Base-by-base conservation (phyloP, 148 eudicot species). In the Chenopodium berlandieri region DNA sequence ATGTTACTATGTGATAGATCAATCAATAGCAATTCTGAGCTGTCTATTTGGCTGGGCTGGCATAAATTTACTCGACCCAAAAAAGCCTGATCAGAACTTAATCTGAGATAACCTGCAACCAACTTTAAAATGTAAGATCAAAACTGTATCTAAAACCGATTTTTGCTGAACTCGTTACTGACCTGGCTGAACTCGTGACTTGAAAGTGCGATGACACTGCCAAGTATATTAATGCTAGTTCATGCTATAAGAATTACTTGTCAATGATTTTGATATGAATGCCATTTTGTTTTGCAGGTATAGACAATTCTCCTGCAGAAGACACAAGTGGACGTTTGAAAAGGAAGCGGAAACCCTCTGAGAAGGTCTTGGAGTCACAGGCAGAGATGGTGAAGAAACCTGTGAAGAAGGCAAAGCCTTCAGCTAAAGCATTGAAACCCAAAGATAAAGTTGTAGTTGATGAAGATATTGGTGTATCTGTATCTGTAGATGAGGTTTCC, bases 301-400 rank as follows among this genome's bases (percentile, higher is more conserved):
- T 90, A 83, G 92, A 89, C 78, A 92, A 85, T 75, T 91, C 89
- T 81, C 87, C 91, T 75, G 96, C 88, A 20, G 98, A 90, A 74
- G 98, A 92, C 65, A 83, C 83, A 1, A 92, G 86, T 72, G 92
- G 88, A 12, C 85, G 84, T 50, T 62, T 86, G 77, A 94, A 89
- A 90, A 88, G 99, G 75, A 88, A 85, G 68, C 73, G 99, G 75
- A 97, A 88, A 84, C 96, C 98, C 76, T 92, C 99, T 8, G 98
- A 94, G 83, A 92, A 91, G 79, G 89, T 90, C 68, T 71, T 91
- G 88, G 94, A 92, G 76, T 69, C 80, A 86, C 94, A 94, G 84
- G 90, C 89, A 60, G 95, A 94, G 82, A 90, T 86, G 90, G 86
- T 82, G 86, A 89, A 79, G 86, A 92, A 90, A 83, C 90, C 94